Base-by-base conservation (phyloP, 179 eudicot genomes). In the Carnegiea gigantea region DNA sequence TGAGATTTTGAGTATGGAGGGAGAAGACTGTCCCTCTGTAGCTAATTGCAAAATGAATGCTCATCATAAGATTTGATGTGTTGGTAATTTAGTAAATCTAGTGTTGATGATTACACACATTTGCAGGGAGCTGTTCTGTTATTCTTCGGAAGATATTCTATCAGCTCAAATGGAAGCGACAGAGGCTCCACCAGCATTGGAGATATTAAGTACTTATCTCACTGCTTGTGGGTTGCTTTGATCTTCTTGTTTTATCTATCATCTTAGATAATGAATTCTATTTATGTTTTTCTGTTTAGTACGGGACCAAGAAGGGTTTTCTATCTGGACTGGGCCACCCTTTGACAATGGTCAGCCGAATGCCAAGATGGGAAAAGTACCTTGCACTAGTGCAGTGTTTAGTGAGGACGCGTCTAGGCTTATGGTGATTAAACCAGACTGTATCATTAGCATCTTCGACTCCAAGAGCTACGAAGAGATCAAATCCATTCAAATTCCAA, bases 291-390 rank as follows among this genome's bases (percentile, higher is more conserved):
- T 65, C 46, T 68, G 53, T 83, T 51, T 87, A 92, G 98, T 94
- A 77, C 91, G 97, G 77, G 94, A 89, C 74, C 91, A 93, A 23
- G 94, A 88, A 18, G 97, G 92, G 59, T 92, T 87, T 76, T 75
- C 88, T 28, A 78, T 96, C 26, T 94, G 98, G 96, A 86, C 57
- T 67, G 98, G 96, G 57, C 98, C 95, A 15, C 99, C 99, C 3
- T 94, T 90, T 77, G 82, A 79, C 65, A 89, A 93, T 70, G 91
- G 89, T 70, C 88, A 94, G 84, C 99, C 95, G 1, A 74, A 82
- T 23, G 40, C 82, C 68, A 95, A 92, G 89, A 84, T 89, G 33
- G 92, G 88, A 23, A 92, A 86, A 84, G 78, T 86, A 51, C 81
- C 91, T 14, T 95, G 99, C 82, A 84, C 72, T 70, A 91, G 85